Evolutionary conservation across 1,284 basidiomycete genomes (phyloP), one percentile per base, ranked within the genome.

Genomic region (Ustilago shanxiensis): DNA sequence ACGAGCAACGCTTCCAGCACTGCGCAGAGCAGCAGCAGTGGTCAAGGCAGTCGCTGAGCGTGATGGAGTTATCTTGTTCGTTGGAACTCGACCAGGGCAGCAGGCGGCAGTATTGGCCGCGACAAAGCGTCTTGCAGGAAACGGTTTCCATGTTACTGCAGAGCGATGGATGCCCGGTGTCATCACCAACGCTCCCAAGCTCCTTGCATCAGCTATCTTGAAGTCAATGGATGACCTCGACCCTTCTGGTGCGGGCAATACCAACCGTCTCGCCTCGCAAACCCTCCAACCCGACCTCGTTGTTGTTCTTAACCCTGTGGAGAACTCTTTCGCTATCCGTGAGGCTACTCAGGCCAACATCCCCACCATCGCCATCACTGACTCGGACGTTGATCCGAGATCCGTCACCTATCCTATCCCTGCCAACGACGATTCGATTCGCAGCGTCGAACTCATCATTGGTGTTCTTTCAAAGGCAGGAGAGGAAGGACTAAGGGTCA

Each of bases 391-490:
- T 44, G 97, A 99, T 87, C 97, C 97, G 6, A 91, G 97, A 20
- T 89, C 95, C 39, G 95, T 99, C 68, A 98, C 98, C 89, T 99
- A 98, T 87, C 93, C 97, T 37, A 98, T 99, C 82, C 96, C 95
- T 1, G 95, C 94, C 41, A 99, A 99, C 87, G 96, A 98, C 88
- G 96, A 98, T 87, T 94, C 92, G 84, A 90, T 92, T 10, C 90
- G 95, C 60, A 93, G 94, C 20, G 93, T 94, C 50, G 95, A 98
- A 84, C 88, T 99, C 37, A 90, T 99, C 72, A 91, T 92, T 2
- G 95, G 95, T 26, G 91, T 98, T 9, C 88, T 99, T 59, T 94
- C 94, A 78, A 90, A 97, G 77, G 97, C 97, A 0, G 97, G 95
- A 13, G 65, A 86, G 60, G 83, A 86, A 33, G 85, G 85, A 5